These are phyloP conservation scores for Yarrowia deformans DNA, from an alignment of 805 yeast species.

Conservation along the genomic window DNA sequence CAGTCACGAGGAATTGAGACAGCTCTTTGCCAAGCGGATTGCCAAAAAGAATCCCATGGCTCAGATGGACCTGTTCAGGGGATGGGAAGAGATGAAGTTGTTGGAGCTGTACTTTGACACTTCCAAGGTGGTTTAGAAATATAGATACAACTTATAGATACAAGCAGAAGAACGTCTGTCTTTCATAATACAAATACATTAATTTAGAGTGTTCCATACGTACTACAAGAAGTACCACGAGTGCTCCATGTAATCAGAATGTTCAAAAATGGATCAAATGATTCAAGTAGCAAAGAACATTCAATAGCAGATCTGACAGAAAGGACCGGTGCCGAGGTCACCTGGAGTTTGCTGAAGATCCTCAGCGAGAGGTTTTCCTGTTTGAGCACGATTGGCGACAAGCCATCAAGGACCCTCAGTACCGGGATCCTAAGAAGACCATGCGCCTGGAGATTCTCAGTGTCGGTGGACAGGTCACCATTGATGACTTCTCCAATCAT, in stretches of 20 bases:
- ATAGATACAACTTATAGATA: too few relatives aligned
- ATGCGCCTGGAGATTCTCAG: constrained; percentile 63
- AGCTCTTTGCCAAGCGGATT: neutral
- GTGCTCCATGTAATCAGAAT: too few relatives aligned
- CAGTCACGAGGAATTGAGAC: neutral
- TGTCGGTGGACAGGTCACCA: constrained; percentile 65
- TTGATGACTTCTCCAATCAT: constrained; percentile 59
- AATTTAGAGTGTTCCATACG: too few relatives aligned
- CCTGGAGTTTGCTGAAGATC: constrained; percentile 70
- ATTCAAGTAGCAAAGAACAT: too few relatives aligned
- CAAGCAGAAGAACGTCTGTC: too few relatives aligned
- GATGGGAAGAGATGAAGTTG: neutral
- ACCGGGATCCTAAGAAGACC: constrained; percentile 49
- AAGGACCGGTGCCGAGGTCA: constrained; percentile 62
- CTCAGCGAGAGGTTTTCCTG: constrained; percentile 60
- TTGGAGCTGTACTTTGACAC: neutral
- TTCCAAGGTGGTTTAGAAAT: too few relatives aligned
- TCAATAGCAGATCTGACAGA: too few relatives aligned
- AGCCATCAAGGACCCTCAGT: constrained; percentile 50
- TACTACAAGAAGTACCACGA: too few relatives aligned
- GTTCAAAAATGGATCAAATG: too few relatives aligned
- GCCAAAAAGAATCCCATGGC: neutral
- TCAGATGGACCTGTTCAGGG: neutral
- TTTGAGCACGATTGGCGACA: constrained; percentile 57
- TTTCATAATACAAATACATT: too few relatives aligned